Evolutionary conservation across 176 grass and related monocot genomes (phyloP), one percentile per base, ranked within the genome.

Genomic region (Alopecurus myosuroides): DNA sequence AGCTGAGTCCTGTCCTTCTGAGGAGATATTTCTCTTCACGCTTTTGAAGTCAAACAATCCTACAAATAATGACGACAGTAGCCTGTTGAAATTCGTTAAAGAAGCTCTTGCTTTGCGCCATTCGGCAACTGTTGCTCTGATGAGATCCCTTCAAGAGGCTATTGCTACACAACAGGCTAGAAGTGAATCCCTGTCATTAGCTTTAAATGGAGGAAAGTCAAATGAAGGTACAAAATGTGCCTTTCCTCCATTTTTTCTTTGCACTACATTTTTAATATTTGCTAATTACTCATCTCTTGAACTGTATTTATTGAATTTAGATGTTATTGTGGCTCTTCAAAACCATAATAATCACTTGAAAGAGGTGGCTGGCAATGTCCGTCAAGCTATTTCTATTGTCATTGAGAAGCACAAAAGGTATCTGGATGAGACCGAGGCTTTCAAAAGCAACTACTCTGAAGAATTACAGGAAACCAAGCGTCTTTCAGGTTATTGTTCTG

Each of bases 21-120:
- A 95, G 73, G 93, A 98, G 67, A 93, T 90, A 85, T 98, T 98
- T 90, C 89, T 98, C 64, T 93, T 83, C 46, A 95, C 84, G 68
- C 85, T 98, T 68, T 82, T 93, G 50, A 87, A 88, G 86, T 86
- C 85, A 65, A 85, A 30, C 13, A 76, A 78, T 86, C 20, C 77
- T 64, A 82, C 86, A 70, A 90, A 73, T 64, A 70, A 37, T 33
- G 56, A 51, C 49, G 50, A 64, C 37, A 87, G 55, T 82, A 82
- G 81, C 48, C 49, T 79, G 29, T 45, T 90, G 30, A 84, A 90
- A 88, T 85, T 70, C 53, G 87, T 91, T 85, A 81, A 98, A 65
- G 89, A 98, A 89, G 82, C 93, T 70, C 89, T 95, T 78, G 83
- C 79, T 92, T 88, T 68, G 72, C 93, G 89, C 31, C 85, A 77